phyloP scores from a whole-genome alignment of 768 basidiomycete genomes.

The Brasilioporus rufonigricans region DNA sequence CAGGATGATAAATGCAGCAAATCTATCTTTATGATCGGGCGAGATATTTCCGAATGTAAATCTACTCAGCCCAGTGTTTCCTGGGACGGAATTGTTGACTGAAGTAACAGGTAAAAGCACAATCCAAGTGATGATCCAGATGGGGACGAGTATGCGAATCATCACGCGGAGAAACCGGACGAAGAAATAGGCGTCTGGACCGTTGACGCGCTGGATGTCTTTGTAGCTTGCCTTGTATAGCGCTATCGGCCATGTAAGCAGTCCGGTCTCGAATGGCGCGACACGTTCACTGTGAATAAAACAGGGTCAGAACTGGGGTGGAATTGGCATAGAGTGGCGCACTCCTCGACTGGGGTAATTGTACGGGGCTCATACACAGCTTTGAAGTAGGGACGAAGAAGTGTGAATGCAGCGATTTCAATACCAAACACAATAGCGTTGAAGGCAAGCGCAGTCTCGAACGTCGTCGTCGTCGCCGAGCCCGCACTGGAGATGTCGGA shows the following conservation, averaged over 20 bases:
- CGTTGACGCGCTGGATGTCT: constrained; percentile 65
- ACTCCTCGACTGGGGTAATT: constrained; percentile 50
- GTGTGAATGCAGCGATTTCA: constrained; percentile 76
- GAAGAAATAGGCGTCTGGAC: constrained; percentile 91
- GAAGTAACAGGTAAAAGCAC: constrained; percentile 77
- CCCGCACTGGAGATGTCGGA: constrained; percentile 41
- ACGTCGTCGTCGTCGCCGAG: constrained; percentile 71
- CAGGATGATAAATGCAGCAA: constrained; percentile 75
- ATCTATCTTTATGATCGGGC: constrained; percentile 48
- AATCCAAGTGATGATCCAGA: constrained; percentile 88
- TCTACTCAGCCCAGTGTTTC: constrained; percentile 55
- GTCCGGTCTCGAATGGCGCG: constrained; percentile 44
- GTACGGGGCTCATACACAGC: constrained; percentile 88
- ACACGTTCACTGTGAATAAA: constrained; percentile 50
- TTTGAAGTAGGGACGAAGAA: constrained; percentile 82
- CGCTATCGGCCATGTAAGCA: constrained; percentile 66
- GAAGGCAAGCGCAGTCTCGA: constrained; percentile 82
- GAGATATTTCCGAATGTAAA: constrained; percentile 84
- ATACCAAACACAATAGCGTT: constrained; percentile 71
- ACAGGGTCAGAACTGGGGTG: neutral
- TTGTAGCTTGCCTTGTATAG: constrained; percentile 62
- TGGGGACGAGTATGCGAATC: constrained; percentile 77
- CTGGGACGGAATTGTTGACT: constrained; percentile 45
- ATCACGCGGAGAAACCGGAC: constrained; percentile 88
- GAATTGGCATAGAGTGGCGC: constrained; percentile 18